Base-by-base conservation (phyloP, 768 basidiomycete genomes). In the Termitomyces sp. region DNA sequence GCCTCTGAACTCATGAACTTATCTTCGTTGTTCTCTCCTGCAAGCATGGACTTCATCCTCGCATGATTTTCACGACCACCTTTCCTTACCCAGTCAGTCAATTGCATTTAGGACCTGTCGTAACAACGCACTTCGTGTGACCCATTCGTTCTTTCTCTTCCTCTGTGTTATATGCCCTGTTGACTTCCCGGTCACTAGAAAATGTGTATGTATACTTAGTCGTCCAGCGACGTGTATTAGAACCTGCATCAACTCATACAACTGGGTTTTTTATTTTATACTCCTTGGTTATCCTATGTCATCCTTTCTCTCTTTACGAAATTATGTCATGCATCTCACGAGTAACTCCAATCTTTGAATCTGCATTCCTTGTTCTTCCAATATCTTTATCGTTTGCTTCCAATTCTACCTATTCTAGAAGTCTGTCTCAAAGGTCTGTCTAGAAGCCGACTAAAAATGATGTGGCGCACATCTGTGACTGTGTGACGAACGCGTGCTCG, bases 201-300 rank as follows among this genome's bases (percentile, higher is more conserved):
- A 57, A 34, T 58, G 53, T 63, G 49, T 60, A 56, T 63, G 62
- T 60, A 51, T 59, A 47, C 56, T 27, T 43, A 47, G 36, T 50
- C 53, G 26, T n/a, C n/a, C 44, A 24, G 29, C 34, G 50, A 56
- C 54, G 36, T 63, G 62, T 63, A 63, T 53, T 60, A 63, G 46
- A 58, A 55, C 51, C 58, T 57, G 56, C 56, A 59, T 60, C 39
- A 9, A 51, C 52, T 56, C 44, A 46, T 49, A 34, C 51, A 36
- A 53, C 50, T 53, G 58, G 55, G 51, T 34, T 42, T 57, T 55
- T 53, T n/a, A n/a, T n/a, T n/a, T 43, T 34, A 44, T 55, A 41
- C 37, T 37, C 55, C 26, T 59, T 46, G 36, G 27, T 48, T 57
- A 56, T 31, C 52, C 24, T 58, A 52, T 55, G 58, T 55, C 57